These are phyloP conservation scores for Candida nitratophila DNA, from an alignment of 805 yeast species.

Conservation along the genomic window DNA sequence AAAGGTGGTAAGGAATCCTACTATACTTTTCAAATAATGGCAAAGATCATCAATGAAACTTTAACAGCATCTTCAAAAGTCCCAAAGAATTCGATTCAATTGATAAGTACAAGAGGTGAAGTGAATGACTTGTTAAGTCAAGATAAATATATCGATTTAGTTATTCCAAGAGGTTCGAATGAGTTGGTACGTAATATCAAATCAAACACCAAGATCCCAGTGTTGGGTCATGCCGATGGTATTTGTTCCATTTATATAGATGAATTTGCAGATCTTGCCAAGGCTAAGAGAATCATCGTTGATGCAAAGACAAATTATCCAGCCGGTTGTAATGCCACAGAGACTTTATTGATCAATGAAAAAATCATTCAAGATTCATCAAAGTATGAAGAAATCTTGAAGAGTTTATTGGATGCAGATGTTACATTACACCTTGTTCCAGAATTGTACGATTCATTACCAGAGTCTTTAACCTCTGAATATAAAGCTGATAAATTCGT, in stretches of 20 bases:
- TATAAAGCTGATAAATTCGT: constrained; percentile 24
- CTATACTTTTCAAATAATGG: constrained; percentile 78
- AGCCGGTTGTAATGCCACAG: constrained; percentile 98
- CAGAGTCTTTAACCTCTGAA: constrained; percentile 7
- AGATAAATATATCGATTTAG: constrained; percentile 87
- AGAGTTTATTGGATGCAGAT: constrained; percentile 47
- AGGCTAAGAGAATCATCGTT: constrained; percentile 67
- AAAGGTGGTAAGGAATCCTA: constrained; percentile 96
- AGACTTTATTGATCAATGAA: constrained; percentile 66
- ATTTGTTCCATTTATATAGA: constrained; percentile 86
- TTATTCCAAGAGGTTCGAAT: constrained; percentile 97
- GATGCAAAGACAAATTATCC: constrained; percentile 96
- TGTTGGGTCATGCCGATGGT: constrained; percentile 98
- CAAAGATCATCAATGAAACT: constrained; percentile 58
- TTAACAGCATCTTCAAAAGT: constrained; percentile 55
- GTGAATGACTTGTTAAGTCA: constrained; percentile 79
- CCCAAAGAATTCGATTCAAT: constrained; percentile 76
- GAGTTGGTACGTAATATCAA: constrained; percentile 84
- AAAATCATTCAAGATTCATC: constrained; percentile 17
- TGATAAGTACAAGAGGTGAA: constrained; percentile 84
- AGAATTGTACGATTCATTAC: constrained; percentile 33
- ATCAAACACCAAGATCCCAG: constrained; percentile 87
- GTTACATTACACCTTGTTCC: constrained; percentile 67
- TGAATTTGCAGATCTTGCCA: constrained; percentile 63
- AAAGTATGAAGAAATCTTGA: constrained; percentile 11